Evolutionary conservation across 192 early-diverging fungal species (phyloP), one percentile per base, ranked within the genome.

Genomic region (Hyaloraphidium curvatum): DNA sequence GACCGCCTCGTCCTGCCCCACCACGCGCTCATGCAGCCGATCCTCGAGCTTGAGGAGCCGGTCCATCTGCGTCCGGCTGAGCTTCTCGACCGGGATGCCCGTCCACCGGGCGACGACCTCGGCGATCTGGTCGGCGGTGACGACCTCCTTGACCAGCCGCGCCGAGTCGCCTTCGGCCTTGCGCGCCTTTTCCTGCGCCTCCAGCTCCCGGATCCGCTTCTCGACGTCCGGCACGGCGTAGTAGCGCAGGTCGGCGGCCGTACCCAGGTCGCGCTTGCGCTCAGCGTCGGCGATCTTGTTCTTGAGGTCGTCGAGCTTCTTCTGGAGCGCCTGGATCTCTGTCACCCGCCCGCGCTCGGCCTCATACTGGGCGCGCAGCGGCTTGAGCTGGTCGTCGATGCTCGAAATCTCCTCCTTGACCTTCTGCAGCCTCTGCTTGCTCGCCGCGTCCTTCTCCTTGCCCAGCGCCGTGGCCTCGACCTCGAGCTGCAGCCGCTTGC

Each of bases 91-190:
- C 0, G 95, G 95, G 40, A 98, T 98, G 16, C 91, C 91, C 3
- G 95, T 98, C 91, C 89, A 94, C 2, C 88, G 72, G 13, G 88
- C 75, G 16, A 98, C 84, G 29, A 98, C 86, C 57, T 94, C 92
- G 50, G 77, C 83, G 50, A 98, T 86, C 60, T 92, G 85, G 59
- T 96, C 89, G 0, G 89, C 79, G 9, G 79, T 77, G 2, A 98
- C 91, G 2, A 83, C 69, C 28, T 94, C 87, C 37, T 82, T 82
- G 27, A 95, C 67, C 37, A 96, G 72, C 37, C 74, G 65, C 22
- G 55, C 62, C 0, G 51, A 33, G 5, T 43, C 60, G 7, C 66
- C 35, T 22, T 23, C 57, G 23, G 68, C 67, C 1, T 66, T 67
- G 19, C 70, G 67, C 9, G 72, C 63, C 7, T 74, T 58, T 43